phyloP scores from a whole-genome alignment of 768 basidiomycete species.

The Xerocomus spinulosus region DNA sequence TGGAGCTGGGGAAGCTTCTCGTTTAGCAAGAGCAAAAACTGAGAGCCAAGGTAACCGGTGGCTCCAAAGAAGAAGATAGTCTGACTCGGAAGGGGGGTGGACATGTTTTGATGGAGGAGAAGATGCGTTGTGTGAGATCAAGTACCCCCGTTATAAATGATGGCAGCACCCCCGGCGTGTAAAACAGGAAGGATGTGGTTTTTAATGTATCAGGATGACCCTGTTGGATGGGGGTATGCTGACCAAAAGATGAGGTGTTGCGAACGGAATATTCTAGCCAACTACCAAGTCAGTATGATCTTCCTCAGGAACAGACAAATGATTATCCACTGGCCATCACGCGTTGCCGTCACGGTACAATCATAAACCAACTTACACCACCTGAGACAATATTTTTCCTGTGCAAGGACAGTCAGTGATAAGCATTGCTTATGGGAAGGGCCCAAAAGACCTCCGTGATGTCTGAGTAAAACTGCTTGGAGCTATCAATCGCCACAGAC shows the following conservation, averaged over 20 bases:
- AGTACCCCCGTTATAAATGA: neutral
- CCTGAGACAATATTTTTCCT: neutral
- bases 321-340: neutral
- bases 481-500: no score
- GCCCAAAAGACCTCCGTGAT: neutral
- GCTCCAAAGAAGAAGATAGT: constrained; percentile 41
- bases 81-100: constrained; percentile 1
- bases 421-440: neutral
- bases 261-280: neutral
- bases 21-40: constrained; percentile 34
- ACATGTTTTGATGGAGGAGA: constrained; percentile 6
- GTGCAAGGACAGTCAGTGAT: neutral
- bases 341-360: constrained; percentile 3
- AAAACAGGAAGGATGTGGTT: constrained; percentile 1
- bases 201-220: constrained; percentile 1
- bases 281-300: neutral
- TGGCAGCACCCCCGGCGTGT: neutral
- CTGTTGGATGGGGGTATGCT: neutral
- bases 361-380: neutral
- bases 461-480: no score
- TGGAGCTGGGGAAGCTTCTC: constrained; percentile 31
- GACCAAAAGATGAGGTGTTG: constrained; percentile 1
- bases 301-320: neutral
- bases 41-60: constrained; percentile 41
- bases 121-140: neutral